Base-by-base conservation (phyloP, 345 rosid species). In the Geranium rotundifolium region DNA sequence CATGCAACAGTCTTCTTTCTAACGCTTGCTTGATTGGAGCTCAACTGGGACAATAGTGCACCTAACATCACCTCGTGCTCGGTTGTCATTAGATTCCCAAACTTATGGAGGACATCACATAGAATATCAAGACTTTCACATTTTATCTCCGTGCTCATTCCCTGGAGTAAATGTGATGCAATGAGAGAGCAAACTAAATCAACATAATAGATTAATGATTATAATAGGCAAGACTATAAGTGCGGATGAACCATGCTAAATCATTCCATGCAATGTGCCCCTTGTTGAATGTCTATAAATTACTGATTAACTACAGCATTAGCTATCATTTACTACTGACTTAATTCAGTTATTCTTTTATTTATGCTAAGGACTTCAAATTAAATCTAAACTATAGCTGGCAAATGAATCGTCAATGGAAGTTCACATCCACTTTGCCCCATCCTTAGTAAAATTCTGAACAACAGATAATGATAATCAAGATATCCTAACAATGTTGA, bases 101-200 rank as follows among this genome's bases (percentile, higher is more conserved):
- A 95, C 71, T 90, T 95, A 73, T 90, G 97, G 62, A 95, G 96
- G 71, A 86, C 85, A 64, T 95, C 97, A 20, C 96, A 95, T 75
- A 95, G 77, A 70, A 88, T 90, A 80, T 95, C 99, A 71, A 95
- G 97, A 72, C 88, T 83, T 77, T 95, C 99, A 74, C 97, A 90
- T 77, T 88, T 90, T 39, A 95, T 85, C 86, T 88, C 97, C 41
- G 87, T 73, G 77, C 81, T 82, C 86, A 78, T 81, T 66, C 93
- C 96, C 99, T 93, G 79, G 64, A 71, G 68, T 60, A 66, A 71
- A 60, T 54, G n/a, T 17, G 52, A 10, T 7, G 52, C 12, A 9
- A 46, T 14, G 12, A 46, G 13, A 10, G 12, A 46, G 52, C 12
- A 46, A 12, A 46, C 15, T 46, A 7, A 9, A 46, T 46, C 52